A percentile compares a stretch with the other conserved stretches of the same genome.
These are phyloP conservation scores for Scleroderma bovista DNA, from an alignment of 768 basidiomycete species.

Conservation along the genomic window DNA sequence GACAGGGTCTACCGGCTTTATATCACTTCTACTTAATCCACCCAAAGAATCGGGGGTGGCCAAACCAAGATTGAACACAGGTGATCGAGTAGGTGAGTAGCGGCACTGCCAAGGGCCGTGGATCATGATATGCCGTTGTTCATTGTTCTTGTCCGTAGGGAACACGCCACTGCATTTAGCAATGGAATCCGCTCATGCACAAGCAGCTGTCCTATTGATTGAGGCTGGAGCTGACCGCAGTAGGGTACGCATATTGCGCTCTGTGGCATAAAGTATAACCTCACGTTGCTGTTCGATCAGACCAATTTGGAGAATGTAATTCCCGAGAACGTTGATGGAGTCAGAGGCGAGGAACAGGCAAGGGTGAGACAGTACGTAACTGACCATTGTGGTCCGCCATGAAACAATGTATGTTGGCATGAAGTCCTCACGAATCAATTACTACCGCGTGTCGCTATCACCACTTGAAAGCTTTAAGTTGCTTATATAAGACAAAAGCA, in stretches of 20 bases:
- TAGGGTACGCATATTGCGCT: conserved; percentile 61
- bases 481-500: no score
- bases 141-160: conserved; percentile 40
- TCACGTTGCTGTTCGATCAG: conserved; percentile 33
- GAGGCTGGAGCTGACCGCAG: conserved; percentile 93
- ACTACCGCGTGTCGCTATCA: not conserved
- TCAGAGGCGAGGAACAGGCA: conserved; percentile 84
- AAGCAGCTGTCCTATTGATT: conserved; percentile 85
- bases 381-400: conserved; percentile 50
- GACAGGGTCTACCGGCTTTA: conserved; percentile 87
- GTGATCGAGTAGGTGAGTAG: conserved; percentile 67
- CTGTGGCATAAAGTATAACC: conserved; percentile 9
- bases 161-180: conserved; percentile 97
- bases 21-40: conserved; percentile 78
- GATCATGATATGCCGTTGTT: not conserved
- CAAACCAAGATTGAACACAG: conserved; percentile 83
- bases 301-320: conserved; percentile 77
- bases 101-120: not conserved
- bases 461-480: no score
- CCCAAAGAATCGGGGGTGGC: conserved; percentile 52
- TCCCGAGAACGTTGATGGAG: conserved; percentile 87
- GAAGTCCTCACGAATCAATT: not conserved
- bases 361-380: conserved; percentile 70
- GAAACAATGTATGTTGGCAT: not conserved
- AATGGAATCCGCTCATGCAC: conserved; percentile 93